phyloP scores from a whole-genome alignment of 208 protist genomes.

The Acanthamoeba sp. region DNA sequence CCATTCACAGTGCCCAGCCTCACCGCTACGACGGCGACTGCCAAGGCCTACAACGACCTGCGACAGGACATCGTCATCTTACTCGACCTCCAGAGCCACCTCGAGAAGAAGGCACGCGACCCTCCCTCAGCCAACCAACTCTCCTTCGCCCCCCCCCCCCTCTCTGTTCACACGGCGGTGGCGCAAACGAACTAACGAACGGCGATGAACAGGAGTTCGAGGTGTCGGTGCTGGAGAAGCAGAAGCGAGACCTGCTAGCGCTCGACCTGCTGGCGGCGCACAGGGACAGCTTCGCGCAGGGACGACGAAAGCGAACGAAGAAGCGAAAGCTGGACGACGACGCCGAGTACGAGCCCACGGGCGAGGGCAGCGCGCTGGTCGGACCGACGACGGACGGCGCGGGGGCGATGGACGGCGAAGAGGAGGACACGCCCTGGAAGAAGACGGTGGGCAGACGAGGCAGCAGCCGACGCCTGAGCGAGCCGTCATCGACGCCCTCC shows the following conservation, averaged over 20 bases:
- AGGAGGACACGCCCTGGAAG: slow-evolving; percentile 10
- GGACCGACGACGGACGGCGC: background rate
- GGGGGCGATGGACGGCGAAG: background rate
- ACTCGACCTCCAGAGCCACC: slow-evolving; percentile 23
- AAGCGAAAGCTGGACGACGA: slow-evolving; percentile 13
- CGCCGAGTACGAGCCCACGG: background rate
- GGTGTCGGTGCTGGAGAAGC: slow-evolving; percentile 2
- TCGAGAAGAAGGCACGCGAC: background rate
- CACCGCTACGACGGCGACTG: background rate
- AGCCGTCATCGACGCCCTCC: background rate
- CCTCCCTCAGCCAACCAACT: too few relatives aligned
- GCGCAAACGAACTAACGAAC: too few relatives aligned
- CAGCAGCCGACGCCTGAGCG: background rate
- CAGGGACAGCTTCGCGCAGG: background rate
- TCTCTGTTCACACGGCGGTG: too few relatives aligned
- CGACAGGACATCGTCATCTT: slow-evolving; percentile 43
- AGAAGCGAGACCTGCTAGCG: slow-evolving; percentile 10
- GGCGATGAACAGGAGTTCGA: slow-evolving; percentile 2
- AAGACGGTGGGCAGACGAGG: background rate
- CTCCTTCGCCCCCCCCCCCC: background rate
- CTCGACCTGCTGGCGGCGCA: slow-evolving; percentile 6
- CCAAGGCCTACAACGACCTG: slow-evolving; percentile 34
- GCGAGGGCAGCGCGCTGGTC: background rate
- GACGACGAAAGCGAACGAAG: background rate
- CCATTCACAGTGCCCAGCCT: background rate